Evolutionary conservation across 2,329 filamentous ascomycete genomes (phyloP), one percentile per base, ranked within the genome.

Genomic region (Lithohypha guttulata): DNA sequence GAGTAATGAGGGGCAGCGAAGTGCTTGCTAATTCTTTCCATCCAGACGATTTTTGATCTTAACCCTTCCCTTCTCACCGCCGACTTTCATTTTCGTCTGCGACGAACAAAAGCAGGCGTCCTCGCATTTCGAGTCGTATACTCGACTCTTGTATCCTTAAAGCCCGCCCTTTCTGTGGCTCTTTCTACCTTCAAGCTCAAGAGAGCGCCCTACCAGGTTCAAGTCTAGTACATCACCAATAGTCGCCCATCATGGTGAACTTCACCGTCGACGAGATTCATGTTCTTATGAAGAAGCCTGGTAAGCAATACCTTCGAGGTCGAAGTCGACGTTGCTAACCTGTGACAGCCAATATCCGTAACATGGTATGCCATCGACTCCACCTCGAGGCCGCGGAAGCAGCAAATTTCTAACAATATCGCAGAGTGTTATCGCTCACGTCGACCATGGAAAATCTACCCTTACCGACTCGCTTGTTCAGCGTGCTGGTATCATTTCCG

Each of bases 401-500:
- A n/a, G n/a, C n/a, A n/a, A n/a, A n/a, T n/a, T n/a, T n/a, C n/a
- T n/a, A n/a, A n/a, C n/a, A n/a, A n/a, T n/a, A 17, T 25, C 11
- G 13, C 39, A 42, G 42, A 40, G 25, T 35, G 34, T 35, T 9
- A 33, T 34, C 29, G 45, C 36, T 43, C 46, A 52, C 77, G 77
- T 98, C 80, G 91, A 98, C 71, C 91, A 98, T 79, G 91, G 91
- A 75, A 98, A 98, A 73, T 98, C 91, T 59, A 98, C 91, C 65
- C 79, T 98, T 60, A 95, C 89, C 79, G 91, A 98, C 73, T 96
- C 91, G 59, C 84, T 98, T 55, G 83, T 98, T 64, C 86, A 93
- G 73, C 91, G 93, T 73, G 89, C 89, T 61, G 91, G 91, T 89
- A 98, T 98, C 64, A 95, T 98, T 65, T 96, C 91, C 58, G 84